phyloP scores from a whole-genome alignment of 805 yeast species.

The Cyberlindnera subsufficiens region DNA sequence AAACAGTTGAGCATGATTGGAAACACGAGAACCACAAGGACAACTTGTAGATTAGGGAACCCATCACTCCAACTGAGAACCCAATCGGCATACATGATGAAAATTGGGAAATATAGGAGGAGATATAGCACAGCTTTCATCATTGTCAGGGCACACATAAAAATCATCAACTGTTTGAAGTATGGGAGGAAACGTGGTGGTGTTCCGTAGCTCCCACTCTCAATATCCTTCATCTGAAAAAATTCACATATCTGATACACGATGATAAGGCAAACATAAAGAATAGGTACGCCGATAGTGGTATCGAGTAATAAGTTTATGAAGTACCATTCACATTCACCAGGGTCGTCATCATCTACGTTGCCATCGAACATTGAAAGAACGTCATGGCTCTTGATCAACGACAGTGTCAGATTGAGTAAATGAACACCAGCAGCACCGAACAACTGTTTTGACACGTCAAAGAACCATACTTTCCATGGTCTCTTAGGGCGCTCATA shows the following conservation, averaged over 20 bases:
- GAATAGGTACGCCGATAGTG: slow-evolving; percentile 84
- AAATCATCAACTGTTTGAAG: slow-evolving; percentile 64
- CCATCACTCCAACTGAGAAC: slow-evolving; percentile 78
- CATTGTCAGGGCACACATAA: slow-evolving; percentile 51
- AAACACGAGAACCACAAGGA: slow-evolving; percentile 78
- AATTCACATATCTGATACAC: slow-evolving; percentile 37
- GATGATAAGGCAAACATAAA: slow-evolving; percentile 50
- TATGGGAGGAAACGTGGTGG: slow-evolving; percentile 62
- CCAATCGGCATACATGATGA: slow-evolving; percentile 67
- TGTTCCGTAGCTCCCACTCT: slow-evolving; percentile 49
- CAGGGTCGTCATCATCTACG: slow-evolving; percentile 36
- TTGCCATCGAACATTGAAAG: not conserved
- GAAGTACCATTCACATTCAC: slow-evolving; percentile 95
- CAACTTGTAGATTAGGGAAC: slow-evolving; percentile 77
- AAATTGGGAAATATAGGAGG: slow-evolving; percentile 56
- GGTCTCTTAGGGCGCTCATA: slow-evolving; percentile 84
- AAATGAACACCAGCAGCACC: slow-evolving; percentile 86
- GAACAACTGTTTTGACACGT: slow-evolving; percentile 81
- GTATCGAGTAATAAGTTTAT: slow-evolving; percentile 85
- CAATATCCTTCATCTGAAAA: slow-evolving; percentile 33
- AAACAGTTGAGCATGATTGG: slow-evolving; percentile 70
- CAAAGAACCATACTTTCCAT: slow-evolving; percentile 84
- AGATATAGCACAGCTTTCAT: slow-evolving; percentile 61
- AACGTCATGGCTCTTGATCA: slow-evolving; percentile 37
- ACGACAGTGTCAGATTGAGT: slow-evolving; percentile 66